Evolutionary conservation across 805 yeast genomes (phyloP).

Genomic region (Tetrapisispora phaffii): DNA sequence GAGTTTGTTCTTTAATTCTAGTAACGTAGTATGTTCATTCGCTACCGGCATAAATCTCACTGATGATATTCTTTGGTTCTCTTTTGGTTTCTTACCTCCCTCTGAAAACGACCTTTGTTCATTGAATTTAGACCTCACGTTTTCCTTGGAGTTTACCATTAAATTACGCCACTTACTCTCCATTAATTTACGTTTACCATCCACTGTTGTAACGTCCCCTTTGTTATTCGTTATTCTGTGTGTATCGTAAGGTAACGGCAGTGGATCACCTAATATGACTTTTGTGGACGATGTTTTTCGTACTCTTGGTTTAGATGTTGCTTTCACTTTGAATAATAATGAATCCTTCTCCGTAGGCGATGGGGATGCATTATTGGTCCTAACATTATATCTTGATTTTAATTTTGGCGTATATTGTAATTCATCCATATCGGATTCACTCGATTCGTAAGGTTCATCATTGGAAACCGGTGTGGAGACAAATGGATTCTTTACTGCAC

Average conservation of each 20-base stretch:
- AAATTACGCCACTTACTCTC: constrained; percentile 9
- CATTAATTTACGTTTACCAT: constrained; percentile 7
- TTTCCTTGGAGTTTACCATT: not conserved
- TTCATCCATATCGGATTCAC: constrained; percentile 19
- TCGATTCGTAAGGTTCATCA: not conserved
- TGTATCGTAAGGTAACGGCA: constrained; percentile 30
- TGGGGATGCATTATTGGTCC: constrained; percentile 2
- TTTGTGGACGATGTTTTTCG: constrained; percentile 4
- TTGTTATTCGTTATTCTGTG: not conserved
- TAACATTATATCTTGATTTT: constrained; percentile 15
- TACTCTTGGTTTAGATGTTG: not conserved
- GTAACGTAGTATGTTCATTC: not conserved
- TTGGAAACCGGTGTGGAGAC: not conserved
- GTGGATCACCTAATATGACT: constrained; percentile 29
- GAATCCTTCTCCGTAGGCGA: not conserved
- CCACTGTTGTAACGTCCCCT: constrained; percentile 6
- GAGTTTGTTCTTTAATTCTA: constrained; percentile 13
- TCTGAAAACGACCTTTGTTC: not conserved
- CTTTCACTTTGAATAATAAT: not conserved
- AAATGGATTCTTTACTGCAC: not conserved
- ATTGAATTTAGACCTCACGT: not conserved
- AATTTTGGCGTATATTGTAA: constrained; percentile 26
- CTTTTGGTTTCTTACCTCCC: not conserved
- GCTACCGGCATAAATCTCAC: not conserved
- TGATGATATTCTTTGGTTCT: not conserved